Evolutionary conservation across 2,329 filamentous ascomycete species (phyloP), one percentile per base, ranked within the genome.

Genomic region (Cytospora schulzeri): DNA sequence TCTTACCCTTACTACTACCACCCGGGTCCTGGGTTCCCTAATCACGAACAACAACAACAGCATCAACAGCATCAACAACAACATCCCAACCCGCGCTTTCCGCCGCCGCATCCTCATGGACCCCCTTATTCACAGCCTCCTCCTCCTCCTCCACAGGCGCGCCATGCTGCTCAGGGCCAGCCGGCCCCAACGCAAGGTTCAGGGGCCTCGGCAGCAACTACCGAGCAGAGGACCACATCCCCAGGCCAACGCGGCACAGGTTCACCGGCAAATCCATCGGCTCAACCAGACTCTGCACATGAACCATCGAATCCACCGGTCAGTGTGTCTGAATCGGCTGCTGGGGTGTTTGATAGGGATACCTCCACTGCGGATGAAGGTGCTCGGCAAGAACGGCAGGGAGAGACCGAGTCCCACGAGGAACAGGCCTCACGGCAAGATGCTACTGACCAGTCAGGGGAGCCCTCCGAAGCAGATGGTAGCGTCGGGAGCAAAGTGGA

Each of bases 1-100:
- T 29, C 38, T 22, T 58, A 48, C 24, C 56, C 56, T 15, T 33
- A 58, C 24, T 58, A 58, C 38, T 58, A 58, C 24, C 56, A 41
- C 15, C 33, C 56, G 17, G 26, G 24, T 31, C 26, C 51, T 53
- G 24, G 45, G 4, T 48, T 22, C 19, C 51, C 51, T n/a, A n/a
- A n/a, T 12, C 15, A 19, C 51, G 7, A 17, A 31, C 51, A 28
- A 12, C 15, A 29, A 5, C 51, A n/a, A 53, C 26, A 53, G n/a
- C n/a, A n/a, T n/a, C n/a, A n/a, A n/a, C n/a, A n/a, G n/a, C n/a
- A n/a, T n/a, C 51, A 28, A 12, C 15, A 29, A 5, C 51, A n/a
- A 53, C 26, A 53, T 8, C 24, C 24, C 14, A 19, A 22, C 26
- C 14, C 26, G 9, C 45, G 45, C 12, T 22, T 12, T 53, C 33